Percentiles rank a stretch among this genome's conserved stretches.
phyloP scores from a whole-genome alignment of 148 eudicot species.

The Oxyria digyna region DNA sequence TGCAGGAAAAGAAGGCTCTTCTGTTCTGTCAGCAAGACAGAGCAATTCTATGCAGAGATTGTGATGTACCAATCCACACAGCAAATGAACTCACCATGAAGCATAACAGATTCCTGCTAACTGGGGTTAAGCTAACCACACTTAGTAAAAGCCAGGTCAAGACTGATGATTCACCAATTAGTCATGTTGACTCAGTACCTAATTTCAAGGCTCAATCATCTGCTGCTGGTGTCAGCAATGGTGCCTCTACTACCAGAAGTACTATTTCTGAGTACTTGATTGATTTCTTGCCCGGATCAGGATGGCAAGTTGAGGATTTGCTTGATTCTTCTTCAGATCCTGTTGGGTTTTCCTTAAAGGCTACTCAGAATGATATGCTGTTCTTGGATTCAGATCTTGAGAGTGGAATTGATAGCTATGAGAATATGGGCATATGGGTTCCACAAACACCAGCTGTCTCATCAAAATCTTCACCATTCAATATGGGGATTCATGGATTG shows the following conservation, averaged over 20 bases:
- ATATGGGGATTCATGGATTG: neutral
- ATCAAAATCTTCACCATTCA: neutral
- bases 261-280: conserved; percentile 69
- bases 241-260: conserved; percentile 15
- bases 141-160: neutral
- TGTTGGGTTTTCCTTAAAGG: conserved; percentile 18
- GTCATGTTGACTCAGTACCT: conserved; percentile 17
- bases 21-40: conserved; percentile 78
- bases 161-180: neutral
- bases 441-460: conserved; percentile 39
- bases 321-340: conserved; percentile 33
- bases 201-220: neutral
- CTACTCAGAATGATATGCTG: conserved; percentile 28
- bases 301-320: conserved; percentile 79
- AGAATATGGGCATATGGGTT: conserved; percentile 41
- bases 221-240: neutral
- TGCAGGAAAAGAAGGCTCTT: conserved; percentile 64
- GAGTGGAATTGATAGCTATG: conserved; percentile 14
- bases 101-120: conserved; percentile 57
- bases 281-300: conserved; percentile 71
- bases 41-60: conserved; percentile 65
- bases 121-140: conserved; percentile 46
- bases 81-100: conserved; percentile 53
- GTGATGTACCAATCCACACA: conserved; percentile 60
- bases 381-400: conserved; percentile 3